Evolutionary conservation across 2,329 filamentous ascomycete species (phyloP).

Genomic region (Alternaria conjuncta): DNA sequence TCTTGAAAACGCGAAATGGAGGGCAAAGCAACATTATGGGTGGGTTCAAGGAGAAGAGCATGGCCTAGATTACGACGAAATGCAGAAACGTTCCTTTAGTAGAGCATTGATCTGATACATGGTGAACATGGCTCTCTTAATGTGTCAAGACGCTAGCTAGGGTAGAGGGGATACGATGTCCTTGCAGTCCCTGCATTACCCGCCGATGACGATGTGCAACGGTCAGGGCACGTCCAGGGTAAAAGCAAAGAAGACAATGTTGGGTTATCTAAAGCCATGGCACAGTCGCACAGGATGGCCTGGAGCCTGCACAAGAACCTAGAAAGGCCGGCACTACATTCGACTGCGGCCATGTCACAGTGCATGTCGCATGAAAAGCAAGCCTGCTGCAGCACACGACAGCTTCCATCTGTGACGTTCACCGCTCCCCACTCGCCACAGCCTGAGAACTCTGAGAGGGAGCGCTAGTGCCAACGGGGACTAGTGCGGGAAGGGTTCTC

Average conservation of each 20-base stretch:
- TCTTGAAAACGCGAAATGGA: constrained; percentile 46
- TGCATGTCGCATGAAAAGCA: constrained; percentile 15
- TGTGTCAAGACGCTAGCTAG: neutral
- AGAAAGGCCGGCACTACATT: constrained; percentile 5
- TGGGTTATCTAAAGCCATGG: neutral
- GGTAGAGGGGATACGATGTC: neutral
- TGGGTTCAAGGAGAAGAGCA: constrained; percentile 48
- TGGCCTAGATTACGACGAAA: constrained; percentile 41
- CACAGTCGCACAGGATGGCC: neutral
- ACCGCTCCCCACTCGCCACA: constrained; percentile 36
- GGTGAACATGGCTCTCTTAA: neutral
- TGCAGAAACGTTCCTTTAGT: constrained; percentile 9
- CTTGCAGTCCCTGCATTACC: constrained; percentile 1
- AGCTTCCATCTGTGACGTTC: constrained; percentile 23
- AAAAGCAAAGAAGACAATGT: neutral
- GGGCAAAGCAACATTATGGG: constrained; percentile 17
- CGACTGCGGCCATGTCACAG: constrained; percentile 5
- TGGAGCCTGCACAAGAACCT: neutral
- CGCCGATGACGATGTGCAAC: neutral
- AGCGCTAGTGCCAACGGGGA: constrained; percentile 2
- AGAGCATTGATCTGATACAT: neutral
- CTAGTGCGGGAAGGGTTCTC: constrained; percentile 27
- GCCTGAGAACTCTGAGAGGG: constrained; percentile 10
- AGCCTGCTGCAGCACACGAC: constrained; percentile 7
- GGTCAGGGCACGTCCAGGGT: neutral